Evolutionary conservation across 345 rosid species (phyloP).

Genomic region (Pistacia atlantica): DNA sequence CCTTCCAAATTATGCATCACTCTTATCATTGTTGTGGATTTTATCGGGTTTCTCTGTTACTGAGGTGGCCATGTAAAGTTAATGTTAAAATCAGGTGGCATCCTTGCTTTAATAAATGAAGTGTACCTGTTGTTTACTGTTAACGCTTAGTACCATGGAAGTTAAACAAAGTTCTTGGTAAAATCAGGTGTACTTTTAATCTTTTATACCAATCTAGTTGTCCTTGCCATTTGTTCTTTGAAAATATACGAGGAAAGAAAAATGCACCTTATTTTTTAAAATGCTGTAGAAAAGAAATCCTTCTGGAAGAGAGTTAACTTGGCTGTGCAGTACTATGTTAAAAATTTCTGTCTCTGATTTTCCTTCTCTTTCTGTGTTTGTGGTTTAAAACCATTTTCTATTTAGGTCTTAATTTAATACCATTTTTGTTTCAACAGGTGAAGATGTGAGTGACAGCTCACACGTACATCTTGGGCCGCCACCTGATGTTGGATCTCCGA

Average conservation of each 20-base stretch:
- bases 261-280: background rate
- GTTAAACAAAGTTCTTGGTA: background rate
- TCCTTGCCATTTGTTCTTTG: background rate
- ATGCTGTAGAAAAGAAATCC: background rate
- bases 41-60: too few species aligned
- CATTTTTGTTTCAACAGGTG: slow-evolving; percentile 27
- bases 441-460: slow-evolving; percentile 21
- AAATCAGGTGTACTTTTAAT: background rate
- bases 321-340: background rate
- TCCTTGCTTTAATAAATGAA: background rate
- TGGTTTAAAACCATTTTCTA: too few species aligned
- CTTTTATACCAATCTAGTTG: background rate
- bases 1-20: too few species aligned
- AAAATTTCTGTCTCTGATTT: too few species aligned
- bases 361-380: too few species aligned
- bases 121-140: background rate
- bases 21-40: too few species aligned
- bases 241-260: background rate
- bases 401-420: background rate
- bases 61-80: too few species aligned
- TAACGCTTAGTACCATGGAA: background rate
- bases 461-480: slow-evolving; percentile 21
- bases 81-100: background rate
- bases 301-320: background rate
- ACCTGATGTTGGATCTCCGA: slow-evolving; percentile 19